These are phyloP conservation scores for Hyaloscypha hepaticicola DNA, from an alignment of 495 filamentous ascomycete species.

Conservation along the genomic window DNA sequence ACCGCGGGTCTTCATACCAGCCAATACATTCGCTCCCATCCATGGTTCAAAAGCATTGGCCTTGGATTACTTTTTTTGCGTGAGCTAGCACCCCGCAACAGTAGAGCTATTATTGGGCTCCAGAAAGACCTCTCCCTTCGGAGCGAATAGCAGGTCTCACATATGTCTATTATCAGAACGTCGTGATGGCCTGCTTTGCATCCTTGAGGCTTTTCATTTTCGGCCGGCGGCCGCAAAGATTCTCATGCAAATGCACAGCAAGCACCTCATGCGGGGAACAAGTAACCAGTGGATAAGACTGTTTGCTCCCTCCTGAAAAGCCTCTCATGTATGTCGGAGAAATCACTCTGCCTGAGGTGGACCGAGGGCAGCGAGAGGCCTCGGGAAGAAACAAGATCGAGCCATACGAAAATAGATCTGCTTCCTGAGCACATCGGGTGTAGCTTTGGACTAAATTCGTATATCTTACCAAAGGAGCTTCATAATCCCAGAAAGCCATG, in stretches of 20 bases:
- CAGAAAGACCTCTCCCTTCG: neutral
- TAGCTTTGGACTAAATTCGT: neutral
- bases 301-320: neutral
- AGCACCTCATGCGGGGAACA: neutral
- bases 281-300: neutral
- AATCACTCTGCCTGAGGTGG: neutral
- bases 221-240: neutral
- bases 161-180: neutral
- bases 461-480: neutral
- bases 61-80: neutral
- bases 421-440: neutral
- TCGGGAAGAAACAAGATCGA: neutral
- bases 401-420: neutral
- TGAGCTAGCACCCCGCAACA: neutral
- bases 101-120: neutral
- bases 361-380: neutral
- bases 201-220: neutral
- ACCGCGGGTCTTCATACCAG: neutral
- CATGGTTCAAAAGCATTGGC: neutral
- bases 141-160: neutral
- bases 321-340: neutral
- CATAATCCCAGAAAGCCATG: neutral
- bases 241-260: neutral
- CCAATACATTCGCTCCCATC: neutral
- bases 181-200: neutral